Conservation (phyloP, 2,329 filamentous ascomycete genomes). For the Mollisiaceae sp. region DNA sequence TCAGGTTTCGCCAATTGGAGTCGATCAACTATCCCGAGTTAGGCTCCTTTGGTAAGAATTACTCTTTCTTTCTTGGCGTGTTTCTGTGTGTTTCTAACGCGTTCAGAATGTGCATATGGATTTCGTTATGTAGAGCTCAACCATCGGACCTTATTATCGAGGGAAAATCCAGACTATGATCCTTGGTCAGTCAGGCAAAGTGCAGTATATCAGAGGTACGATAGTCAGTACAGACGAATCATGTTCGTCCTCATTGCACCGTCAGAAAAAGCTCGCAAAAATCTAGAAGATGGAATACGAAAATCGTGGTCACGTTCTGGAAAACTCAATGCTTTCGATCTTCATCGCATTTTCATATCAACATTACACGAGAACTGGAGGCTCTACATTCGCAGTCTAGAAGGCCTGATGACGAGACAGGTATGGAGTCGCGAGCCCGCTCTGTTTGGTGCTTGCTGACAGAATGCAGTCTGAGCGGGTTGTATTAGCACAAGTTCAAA, state of each 20-base stretch:
- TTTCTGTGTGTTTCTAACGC: slow-evolving; percentile 1
- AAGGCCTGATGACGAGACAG: slow-evolving; percentile 18
- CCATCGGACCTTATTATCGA: background rate
- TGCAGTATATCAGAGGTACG: slow-evolving; percentile 28
- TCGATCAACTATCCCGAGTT: background rate
- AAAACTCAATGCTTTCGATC: slow-evolving; percentile 23
- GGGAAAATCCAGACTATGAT: slow-evolving; percentile 24
- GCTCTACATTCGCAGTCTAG: slow-evolving; percentile 22
- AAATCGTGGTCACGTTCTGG: background rate
- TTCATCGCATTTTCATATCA: slow-evolving; percentile 28
- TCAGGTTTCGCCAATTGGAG: slow-evolving; percentile 19
- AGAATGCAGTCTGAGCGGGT: slow-evolving; percentile 18
- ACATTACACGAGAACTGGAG: slow-evolving; percentile 28
- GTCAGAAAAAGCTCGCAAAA: slow-evolving; percentile 13
- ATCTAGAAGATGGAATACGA: slow-evolving; percentile 6
- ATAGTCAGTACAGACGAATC: slow-evolving; percentile 10
- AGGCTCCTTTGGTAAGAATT: slow-evolving; percentile 24
- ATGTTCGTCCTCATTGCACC: slow-evolving; percentile 22
- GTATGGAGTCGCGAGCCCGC: background rate
- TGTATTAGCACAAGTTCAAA: slow-evolving; percentile 13
- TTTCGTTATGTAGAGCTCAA: slow-evolving; percentile 28
- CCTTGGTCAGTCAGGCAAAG: slow-evolving; percentile 30
- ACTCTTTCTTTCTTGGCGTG: background rate
- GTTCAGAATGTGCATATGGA: slow-evolving; percentile 29
- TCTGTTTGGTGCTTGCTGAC: background rate